These are phyloP conservation scores for Ramalina peruviana DNA, from an alignment of 495 filamentous ascomycete genomes.

Conservation along the genomic window DNA sequence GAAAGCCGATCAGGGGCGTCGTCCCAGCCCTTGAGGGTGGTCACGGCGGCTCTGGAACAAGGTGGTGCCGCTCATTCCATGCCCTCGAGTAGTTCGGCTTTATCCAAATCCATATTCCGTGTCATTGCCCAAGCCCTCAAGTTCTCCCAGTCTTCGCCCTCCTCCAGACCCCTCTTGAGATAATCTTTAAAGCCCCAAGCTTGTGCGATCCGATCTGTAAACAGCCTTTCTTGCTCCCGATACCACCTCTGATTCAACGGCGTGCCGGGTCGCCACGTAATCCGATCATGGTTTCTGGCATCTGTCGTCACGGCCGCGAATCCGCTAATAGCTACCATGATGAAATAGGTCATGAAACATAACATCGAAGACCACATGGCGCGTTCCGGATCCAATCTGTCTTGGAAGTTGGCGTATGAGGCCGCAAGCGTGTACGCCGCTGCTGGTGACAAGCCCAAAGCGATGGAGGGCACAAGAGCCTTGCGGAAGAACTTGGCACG, in stretches of 20 bases:
- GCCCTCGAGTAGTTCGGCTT: constrained; percentile 74
- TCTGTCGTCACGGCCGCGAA: constrained; percentile 68
- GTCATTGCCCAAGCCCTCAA: constrained; percentile 66
- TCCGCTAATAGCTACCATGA: constrained; percentile 63
- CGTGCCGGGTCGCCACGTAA: constrained; percentile 72
- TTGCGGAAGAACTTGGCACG: constrained; percentile 48
- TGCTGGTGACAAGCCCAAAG: constrained; percentile 44
- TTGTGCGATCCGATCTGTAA: constrained; percentile 69
- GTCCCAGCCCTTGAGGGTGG: too few relatives aligned
- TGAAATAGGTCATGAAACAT: constrained; percentile 69
- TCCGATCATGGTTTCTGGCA: constrained; percentile 89
- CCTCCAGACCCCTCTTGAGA: constrained; percentile 74
- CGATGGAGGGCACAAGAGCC: constrained; percentile 35
- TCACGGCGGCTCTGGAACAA: too few relatives aligned
- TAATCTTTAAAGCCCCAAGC: constrained; percentile 80
- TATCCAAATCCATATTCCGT: constrained; percentile 81
- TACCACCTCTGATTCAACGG: constrained; percentile 78
- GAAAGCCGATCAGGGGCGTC: too few relatives aligned
- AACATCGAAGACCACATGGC: constrained; percentile 69
- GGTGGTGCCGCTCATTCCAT: constrained; percentile 45
- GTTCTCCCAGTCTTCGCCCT: constrained; percentile 75
- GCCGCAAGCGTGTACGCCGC: constrained; percentile 54
- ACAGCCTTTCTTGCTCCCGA: constrained; percentile 82
- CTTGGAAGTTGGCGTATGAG: constrained; percentile 44
- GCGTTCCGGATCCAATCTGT: constrained; percentile 51